Base-by-base conservation (phyloP, 495 filamentous ascomycete species). In the Diplogelasinospora grovesii region DNA sequence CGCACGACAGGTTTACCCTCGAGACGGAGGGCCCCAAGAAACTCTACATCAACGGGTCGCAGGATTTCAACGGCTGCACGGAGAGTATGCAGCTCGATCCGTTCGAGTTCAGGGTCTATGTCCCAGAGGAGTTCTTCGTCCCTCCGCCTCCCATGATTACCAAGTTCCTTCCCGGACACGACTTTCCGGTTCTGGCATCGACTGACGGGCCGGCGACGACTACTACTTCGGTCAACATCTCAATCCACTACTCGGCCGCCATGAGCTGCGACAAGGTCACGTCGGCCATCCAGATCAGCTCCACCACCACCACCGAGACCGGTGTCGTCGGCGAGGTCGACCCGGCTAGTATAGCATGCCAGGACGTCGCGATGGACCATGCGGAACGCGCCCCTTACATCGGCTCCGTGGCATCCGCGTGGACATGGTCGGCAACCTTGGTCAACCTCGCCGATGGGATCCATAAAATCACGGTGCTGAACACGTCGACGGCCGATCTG, bases 191-290 rank as follows among this genome's bases (percentile, higher is more conserved):
- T 8, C 66, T 68, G 20, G n/a, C n/a, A n/a, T 49, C 55, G 27
- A 64, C 62, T 1, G 68, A 73, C 38, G 42, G 43, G 5, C 54
- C 63, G 4, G 33, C 23, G 5, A 36, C 26, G 23, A n/a, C n/a
- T n/a, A n/a, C n/a, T n/a, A n/a, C n/a, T n/a, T n/a, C n/a, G n/a
- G 30, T 50, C 74, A 78, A 13, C 10, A 73, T 79, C 36, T 63
- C 74, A 27, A 40, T 84, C 4, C 71, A 75, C 28, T 83, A 82
- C 56, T 78, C 74, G 0, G 65, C 56, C 0, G 57, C 70, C 36
- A 84, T 84, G 80, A 66, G 78, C 41, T 84, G 80, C 54, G 61
- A 73, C 21, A 49, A 44, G 3, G 63, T 82, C 26, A 62, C 70
- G 8, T 82, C 78, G 11, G 67, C 58, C 0, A 81, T 76, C 5